Percentiles rank a stretch among this genome's conserved stretches.
Evolutionary conservation across 2,329 filamentous ascomycete species (phyloP).

Genomic region (Xylariaceae sp.): DNA sequence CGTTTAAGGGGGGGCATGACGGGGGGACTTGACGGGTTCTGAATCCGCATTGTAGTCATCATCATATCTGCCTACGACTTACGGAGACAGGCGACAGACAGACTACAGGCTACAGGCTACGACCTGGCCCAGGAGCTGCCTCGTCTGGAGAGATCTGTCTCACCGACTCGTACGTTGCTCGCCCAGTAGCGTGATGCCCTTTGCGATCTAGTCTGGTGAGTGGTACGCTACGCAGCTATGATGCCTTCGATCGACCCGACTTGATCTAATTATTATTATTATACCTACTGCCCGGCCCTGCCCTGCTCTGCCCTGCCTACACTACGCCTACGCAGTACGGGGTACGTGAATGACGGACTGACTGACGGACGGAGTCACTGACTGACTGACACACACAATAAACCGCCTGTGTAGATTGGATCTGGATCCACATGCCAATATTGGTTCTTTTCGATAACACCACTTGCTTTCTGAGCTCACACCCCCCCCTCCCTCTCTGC

Average conservation of each 20-base stretch:
- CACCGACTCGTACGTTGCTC: conserved; percentile 27
- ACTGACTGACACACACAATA: conserved; percentile 22
- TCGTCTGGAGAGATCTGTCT: conserved; percentile 21
- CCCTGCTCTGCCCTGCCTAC: too few species aligned
- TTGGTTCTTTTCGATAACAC: conserved; percentile 22
- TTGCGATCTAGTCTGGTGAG: conserved; percentile 26
- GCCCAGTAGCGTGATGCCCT: conserved; percentile 20
- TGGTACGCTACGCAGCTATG: conserved; percentile 28
- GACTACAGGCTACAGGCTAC: neutral
- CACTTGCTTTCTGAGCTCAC: conserved; percentile 20
- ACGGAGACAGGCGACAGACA: too few species aligned
- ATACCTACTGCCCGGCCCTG: conserved; percentile 17
- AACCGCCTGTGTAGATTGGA: conserved; percentile 24
- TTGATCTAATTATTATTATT: conserved; percentile 23
- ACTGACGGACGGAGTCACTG: too few species aligned
- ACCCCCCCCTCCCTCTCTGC: conserved; percentile 22
- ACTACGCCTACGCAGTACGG: too few species aligned
- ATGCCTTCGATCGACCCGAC: conserved; percentile 25
- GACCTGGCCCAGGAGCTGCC: conserved; percentile 14
- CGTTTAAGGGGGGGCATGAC: neutral
- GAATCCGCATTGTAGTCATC: conserved; percentile 8
- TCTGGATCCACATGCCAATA: conserved; percentile 30
- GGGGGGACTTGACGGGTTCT: conserved; percentile 5
- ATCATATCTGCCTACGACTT: neutral
- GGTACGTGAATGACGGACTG: conserved; percentile 17